These are phyloP conservation scores for Gossypium mustelinum DNA, from an alignment of 345 rosid species.

Conservation along the genomic window DNA sequence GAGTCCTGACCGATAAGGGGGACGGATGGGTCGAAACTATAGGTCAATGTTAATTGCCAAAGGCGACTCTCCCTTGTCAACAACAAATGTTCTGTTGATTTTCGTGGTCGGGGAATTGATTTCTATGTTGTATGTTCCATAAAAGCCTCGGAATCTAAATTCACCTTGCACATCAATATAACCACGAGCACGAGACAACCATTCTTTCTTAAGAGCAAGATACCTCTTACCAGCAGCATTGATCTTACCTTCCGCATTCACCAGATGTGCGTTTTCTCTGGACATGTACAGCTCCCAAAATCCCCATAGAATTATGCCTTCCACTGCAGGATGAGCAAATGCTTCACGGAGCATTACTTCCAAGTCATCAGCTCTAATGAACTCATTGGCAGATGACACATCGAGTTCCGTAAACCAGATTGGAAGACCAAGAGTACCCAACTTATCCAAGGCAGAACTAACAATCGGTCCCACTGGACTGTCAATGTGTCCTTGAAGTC, in stretches of 20 bases:
- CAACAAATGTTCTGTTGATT: constrained; percentile 47
- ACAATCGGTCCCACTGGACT: constrained; percentile 49
- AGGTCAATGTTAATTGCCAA: constrained; percentile 50
- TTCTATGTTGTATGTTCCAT: constrained; percentile 61
- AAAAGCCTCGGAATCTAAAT: constrained; percentile 64
- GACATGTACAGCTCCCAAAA: constrained; percentile 93
- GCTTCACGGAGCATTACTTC: constrained; percentile 89
- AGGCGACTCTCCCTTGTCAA: constrained; percentile 57
- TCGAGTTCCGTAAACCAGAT: constrained; percentile 59
- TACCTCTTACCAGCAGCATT: constrained; percentile 69
- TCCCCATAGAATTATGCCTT: constrained; percentile 88
- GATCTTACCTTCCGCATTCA: constrained; percentile 76
- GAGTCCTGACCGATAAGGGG: neutral
- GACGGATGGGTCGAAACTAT: constrained; percentile 6
- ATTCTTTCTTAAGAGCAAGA: constrained; percentile 61
- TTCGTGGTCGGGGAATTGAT: constrained; percentile 36
- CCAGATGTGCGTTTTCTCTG: constrained; percentile 58
- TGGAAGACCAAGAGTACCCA: constrained; percentile 47
- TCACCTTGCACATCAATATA: constrained; percentile 45
- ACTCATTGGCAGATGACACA: constrained; percentile 55
- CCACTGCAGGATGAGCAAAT: constrained; percentile 78
- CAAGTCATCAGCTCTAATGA: constrained; percentile 70
- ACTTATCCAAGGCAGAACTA: constrained; percentile 51
- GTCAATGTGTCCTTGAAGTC: constrained; percentile 35
- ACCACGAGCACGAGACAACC: constrained; percentile 61